Evolutionary conservation across 148 eudicot genomes (phyloP).

Genomic region (Dysphania ambrosioides): DNA sequence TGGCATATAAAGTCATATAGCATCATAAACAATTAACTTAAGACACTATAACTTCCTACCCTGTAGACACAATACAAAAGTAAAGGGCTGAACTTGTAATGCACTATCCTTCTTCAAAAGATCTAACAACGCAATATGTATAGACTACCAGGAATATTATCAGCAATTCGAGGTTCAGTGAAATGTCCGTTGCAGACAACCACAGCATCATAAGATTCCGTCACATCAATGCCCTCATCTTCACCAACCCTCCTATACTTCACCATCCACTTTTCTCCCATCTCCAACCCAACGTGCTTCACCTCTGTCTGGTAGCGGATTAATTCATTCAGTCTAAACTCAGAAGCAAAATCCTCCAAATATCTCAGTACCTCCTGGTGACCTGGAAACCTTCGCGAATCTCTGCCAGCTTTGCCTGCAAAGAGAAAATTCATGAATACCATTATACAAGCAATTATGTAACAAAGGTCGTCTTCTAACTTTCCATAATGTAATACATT

Average conservation of each 20-base stretch:
- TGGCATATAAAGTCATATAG: background rate
- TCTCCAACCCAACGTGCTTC: conserved; percentile 36
- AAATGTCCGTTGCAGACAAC: conserved; percentile 82
- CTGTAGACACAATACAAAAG: background rate
- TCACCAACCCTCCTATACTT: conserved; percentile 23
- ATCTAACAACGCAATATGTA: background rate
- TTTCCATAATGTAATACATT: background rate
- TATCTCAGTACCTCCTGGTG: conserved; percentile 64
- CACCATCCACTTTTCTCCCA: conserved; percentile 54
- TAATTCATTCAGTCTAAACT: conserved; percentile 50
- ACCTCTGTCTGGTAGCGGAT: conserved; percentile 60
- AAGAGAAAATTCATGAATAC: background rate
- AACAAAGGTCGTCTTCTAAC: background rate
- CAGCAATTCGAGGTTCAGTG: conserved; percentile 71
- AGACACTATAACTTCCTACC: background rate
- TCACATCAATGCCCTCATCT: conserved; percentile 24
- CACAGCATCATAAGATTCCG: conserved; percentile 82
- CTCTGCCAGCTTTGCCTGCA: conserved; percentile 17
- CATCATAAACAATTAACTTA: background rate
- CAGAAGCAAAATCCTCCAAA: conserved; percentile 54
- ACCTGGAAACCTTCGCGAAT: conserved; percentile 17
- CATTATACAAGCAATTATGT: background rate
- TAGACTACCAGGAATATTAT: conserved; percentile 53
- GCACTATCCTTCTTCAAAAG: background rate
- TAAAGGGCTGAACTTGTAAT: background rate